Percentiles rank a stretch among this genome's conserved stretches.
Conservation (phyloP, 2,329 filamentous ascomycete species). For the Teratosphaeria epicoccoides region DNA sequence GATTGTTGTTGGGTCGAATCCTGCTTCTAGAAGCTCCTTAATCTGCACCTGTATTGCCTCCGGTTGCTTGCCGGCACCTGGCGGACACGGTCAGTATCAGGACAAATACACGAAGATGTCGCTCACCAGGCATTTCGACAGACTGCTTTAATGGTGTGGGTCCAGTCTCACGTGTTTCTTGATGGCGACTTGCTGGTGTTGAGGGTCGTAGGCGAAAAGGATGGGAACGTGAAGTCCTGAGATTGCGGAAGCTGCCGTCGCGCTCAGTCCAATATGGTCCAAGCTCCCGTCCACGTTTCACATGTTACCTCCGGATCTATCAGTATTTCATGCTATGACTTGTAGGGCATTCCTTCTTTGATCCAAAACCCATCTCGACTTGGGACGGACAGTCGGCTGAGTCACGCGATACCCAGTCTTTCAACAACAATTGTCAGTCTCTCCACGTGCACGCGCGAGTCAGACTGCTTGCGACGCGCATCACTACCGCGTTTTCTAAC, state of each 20-base stretch:
- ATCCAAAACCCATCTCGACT: neutral
- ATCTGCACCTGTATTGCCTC: conserved; percentile 22
- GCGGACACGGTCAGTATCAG: neutral
- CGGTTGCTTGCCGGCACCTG: conserved; percentile 22
- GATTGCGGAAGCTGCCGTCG: neutral
- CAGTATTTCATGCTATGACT: neutral
- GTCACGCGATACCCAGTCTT: neutral
- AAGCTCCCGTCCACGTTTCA: neutral
- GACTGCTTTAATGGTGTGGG: neutral
- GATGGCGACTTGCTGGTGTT: neutral
- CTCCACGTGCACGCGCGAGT: neutral
- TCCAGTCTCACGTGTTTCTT: neutral
- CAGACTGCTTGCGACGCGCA: neutral
- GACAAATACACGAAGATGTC: neutral
- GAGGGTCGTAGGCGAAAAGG: neutral
- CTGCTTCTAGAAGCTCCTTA: conserved; percentile 24
- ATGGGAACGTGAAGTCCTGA: neutral
- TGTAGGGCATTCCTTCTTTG: neutral
- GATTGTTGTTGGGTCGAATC: conserved; percentile 26
- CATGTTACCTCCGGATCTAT: neutral
- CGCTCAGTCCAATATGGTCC: neutral
- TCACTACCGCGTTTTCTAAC: neutral
- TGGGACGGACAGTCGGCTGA: neutral
- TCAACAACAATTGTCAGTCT: neutral
- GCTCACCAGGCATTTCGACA: neutral